These are phyloP conservation scores for Chaetomidium leptoderma DNA, from an alignment of 495 filamentous ascomycete genomes.

Conservation along the genomic window DNA sequence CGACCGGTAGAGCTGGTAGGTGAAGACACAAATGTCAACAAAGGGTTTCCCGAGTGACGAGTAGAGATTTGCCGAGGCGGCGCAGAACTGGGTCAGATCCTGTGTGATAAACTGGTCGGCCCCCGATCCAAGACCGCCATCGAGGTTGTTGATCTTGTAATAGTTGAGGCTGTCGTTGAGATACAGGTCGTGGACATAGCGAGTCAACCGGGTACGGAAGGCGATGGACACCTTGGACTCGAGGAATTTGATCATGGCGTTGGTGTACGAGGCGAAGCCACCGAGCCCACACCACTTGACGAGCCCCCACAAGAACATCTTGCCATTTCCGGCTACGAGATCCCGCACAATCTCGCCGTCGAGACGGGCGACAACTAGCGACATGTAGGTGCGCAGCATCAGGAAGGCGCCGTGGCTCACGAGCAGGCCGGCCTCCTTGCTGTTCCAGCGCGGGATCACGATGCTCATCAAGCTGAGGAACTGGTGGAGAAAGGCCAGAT, in stretches of 20 bases:
- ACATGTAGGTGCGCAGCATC: constrained; percentile 88
- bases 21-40: constrained; percentile 93
- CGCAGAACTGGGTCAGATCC: constrained; percentile 92
- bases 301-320: constrained; percentile 81
- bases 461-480: constrained; percentile 93
- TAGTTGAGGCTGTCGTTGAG: constrained; percentile 91
- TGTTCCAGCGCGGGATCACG: constrained; percentile 92
- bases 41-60: constrained; percentile 95
- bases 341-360: constrained; percentile 97
- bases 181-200: constrained; percentile 97
- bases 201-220: constrained; percentile 90
- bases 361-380: constrained; percentile 82
- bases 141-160: constrained; percentile 91
- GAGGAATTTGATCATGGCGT: constrained; percentile 96
- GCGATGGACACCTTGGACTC: constrained; percentile 97
- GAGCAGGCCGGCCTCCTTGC: constrained; percentile 89
- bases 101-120: constrained; percentile 98
- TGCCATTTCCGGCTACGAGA: constrained; percentile 89
- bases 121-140: constrained; percentile 86
- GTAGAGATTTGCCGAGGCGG: constrained; percentile 86
- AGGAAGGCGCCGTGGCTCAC: constrained; percentile 84
- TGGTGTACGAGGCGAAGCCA: constrained; percentile 80
- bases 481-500: constrained; percentile 97
- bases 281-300: constrained; percentile 65
- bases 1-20: constrained; percentile 90